phyloP scores from a whole-genome alignment of 202 grass and related monocot genomes.

The Setaria viridis region DNA sequence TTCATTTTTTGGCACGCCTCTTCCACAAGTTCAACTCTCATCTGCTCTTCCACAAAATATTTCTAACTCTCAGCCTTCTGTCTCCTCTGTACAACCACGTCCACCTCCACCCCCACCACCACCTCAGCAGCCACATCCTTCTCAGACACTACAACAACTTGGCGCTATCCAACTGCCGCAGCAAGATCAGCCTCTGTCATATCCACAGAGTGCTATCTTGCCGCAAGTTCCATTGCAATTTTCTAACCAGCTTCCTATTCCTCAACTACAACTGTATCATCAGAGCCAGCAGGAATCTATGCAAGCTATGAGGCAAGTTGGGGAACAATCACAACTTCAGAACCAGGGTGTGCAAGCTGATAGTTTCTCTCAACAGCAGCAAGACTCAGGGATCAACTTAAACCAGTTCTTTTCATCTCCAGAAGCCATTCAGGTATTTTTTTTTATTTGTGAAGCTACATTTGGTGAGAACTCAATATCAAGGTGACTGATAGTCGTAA shows the following conservation, averaged over 20 bases:
- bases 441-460: slow-evolving; percentile 15
- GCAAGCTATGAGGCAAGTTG: slow-evolving; percentile 45
- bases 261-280: slow-evolving; percentile 74
- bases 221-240: slow-evolving; percentile 79
- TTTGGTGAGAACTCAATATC: slow-evolving; percentile 7
- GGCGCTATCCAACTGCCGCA: slow-evolving; percentile 49
- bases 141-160: slow-evolving; percentile 71
- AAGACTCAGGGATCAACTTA: slow-evolving; percentile 69
- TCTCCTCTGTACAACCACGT: slow-evolving; percentile 58
- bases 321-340: slow-evolving; percentile 57
- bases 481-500: not conserved
- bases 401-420: slow-evolving; percentile 86
- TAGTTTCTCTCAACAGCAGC: slow-evolving; percentile 66
- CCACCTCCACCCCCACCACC: slow-evolving; percentile 71
- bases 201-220: slow-evolving; percentile 43
- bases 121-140: slow-evolving; percentile 82
- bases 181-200: too few relatives aligned
- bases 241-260: slow-evolving; percentile 71
- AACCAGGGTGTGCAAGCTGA: slow-evolving; percentile 68
- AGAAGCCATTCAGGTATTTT: slow-evolving; percentile 91
- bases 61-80: slow-evolving; percentile 58
- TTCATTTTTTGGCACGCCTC: slow-evolving; percentile 51
- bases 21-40: slow-evolving; percentile 65
- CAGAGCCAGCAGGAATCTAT: slow-evolving; percentile 67
- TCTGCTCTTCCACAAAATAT: slow-evolving; percentile 61